phyloP scores from a whole-genome alignment of 1,284 basidiomycete species.

The Ceratobasidium sp. region DNA sequence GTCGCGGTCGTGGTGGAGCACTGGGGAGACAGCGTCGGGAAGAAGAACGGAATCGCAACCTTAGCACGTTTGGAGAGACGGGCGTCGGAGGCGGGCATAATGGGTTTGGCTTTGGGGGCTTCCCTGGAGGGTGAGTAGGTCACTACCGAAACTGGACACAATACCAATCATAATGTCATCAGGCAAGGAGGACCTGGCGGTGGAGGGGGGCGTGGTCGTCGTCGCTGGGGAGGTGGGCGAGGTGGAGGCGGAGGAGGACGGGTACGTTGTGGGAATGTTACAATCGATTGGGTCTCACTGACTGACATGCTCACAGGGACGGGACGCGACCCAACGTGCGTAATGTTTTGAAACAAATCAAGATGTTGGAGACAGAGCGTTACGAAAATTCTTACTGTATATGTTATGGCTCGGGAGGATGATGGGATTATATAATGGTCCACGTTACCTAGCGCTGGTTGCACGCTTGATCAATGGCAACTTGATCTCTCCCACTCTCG shows the following conservation, averaged over 20 bases:
- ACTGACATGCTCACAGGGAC: conserved; percentile 3
- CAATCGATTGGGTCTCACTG: background rate
- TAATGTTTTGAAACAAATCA: conserved; percentile 7
- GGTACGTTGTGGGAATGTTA: conserved; percentile 1
- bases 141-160: background rate
- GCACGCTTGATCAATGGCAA: conserved; percentile 7
- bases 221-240: conserved; percentile 54
- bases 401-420: background rate
- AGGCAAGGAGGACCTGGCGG: conserved; percentile 73
- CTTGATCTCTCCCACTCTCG: conserved; percentile 14
- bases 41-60: conserved; percentile 78
- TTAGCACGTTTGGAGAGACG: conserved; percentile 82
- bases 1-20: conserved; percentile 37
- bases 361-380: background rate
- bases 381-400: background rate
- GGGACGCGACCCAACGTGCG: conserved; percentile 15
- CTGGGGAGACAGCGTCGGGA: conserved; percentile 69
- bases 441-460: conserved; percentile 1
- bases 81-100: conserved; percentile 56
- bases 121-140: background rate
- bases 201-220: conserved; percentile 46
- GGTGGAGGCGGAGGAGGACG: conserved; percentile 54
- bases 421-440: background rate
- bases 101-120: conserved; percentile 28
- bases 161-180: conserved; percentile 44